Base-by-base conservation (phyloP, 257 asterid genomes). In the Scutellaria galericulata region DNA sequence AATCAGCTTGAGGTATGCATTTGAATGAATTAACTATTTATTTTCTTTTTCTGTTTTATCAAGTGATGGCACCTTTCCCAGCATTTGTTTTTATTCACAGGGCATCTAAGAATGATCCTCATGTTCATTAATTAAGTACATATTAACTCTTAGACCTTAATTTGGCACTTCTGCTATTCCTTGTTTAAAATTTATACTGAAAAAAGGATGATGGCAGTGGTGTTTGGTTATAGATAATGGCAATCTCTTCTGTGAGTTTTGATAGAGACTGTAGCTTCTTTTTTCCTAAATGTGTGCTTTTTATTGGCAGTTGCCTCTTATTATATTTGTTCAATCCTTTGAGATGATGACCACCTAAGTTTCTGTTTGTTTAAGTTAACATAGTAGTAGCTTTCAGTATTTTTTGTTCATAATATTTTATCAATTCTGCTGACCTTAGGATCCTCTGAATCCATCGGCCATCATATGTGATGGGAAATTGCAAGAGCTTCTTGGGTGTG, bases 1-100 rank as follows among this genome's bases (percentile, higher is more conserved):
- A 78, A 89, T 79, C 91, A 87, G 62, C 96, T 91, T 64, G 96
- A 91, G 92, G 97, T 91, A 63, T 64, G 87, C 82, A 40, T 47
- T 44, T 11, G 52, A 73, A 40, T 57, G 54, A 40, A 27, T 63
- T 55, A 44, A 41, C 51, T 45, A 50, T 13, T 50, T 64, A 63
- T 39, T 0, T 4, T n/a, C 18, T n/a, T 41, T 72, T 76, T 53
- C 70, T 45, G 40, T 60, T 70, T 69, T 56, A 39, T 62, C 62
- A 46, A 10, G 58, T 58, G 31, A 45, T 70, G 18, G 6, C 15
- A 44, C 9, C 7, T 7, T 54, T 6, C 39, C 13, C 13, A 2
- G 65, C 13, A 15, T 3, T 15, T 40, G 51, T 60, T 14, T 60
- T 14, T 40, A 12, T 58, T 40, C 14, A 15, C 22, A 39, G 12